These are phyloP conservation scores for Yamadazyma atlantica DNA, from an alignment of 1,139 yeast genomes.

Conservation along the genomic window DNA sequence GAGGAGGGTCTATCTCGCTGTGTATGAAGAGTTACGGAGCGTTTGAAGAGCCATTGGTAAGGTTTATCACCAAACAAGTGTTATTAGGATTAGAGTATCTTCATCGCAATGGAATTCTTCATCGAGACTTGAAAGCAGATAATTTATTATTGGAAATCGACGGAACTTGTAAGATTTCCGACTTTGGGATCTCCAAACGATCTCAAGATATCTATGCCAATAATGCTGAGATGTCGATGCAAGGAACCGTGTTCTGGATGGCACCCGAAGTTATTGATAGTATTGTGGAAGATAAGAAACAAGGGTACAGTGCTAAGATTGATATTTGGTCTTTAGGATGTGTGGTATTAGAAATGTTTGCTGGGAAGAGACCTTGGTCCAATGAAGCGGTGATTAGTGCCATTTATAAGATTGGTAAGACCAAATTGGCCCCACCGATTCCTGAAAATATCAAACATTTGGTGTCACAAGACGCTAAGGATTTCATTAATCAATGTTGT, in stretches of 20 bases:
- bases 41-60: slow-evolving; percentile 76
- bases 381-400: slow-evolving; percentile 79
- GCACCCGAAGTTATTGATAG: slow-evolving; percentile 97
- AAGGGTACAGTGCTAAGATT: slow-evolving; percentile 95
- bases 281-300: slow-evolving; percentile 71
- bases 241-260: slow-evolving; percentile 99
- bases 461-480: slow-evolving; percentile 65
- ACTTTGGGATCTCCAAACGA: slow-evolving; percentile 92
- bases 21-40: slow-evolving; percentile 81
- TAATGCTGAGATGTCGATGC: slow-evolving; percentile 95
- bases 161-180: slow-evolving; percentile 94
- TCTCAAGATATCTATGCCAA: slow-evolving; percentile 86
- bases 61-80: slow-evolving; percentile 76
- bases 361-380: slow-evolving; percentile 83
- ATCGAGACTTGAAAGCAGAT: slow-evolving; percentile 95
- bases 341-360: slow-evolving; percentile 93
- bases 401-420: slow-evolving; percentile 72
- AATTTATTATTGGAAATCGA: slow-evolving; percentile 84
- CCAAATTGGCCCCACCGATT: slow-evolving; percentile 86
- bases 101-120: slow-evolving; percentile 85
- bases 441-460: slow-evolving; percentile 67
- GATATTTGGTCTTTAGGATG: slow-evolving; percentile 95
- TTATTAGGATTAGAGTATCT: slow-evolving; percentile 80
- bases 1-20: slow-evolving; percentile 95
- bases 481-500: slow-evolving; percentile 77